phyloP scores from a whole-genome alignment of 148 eudicot species.

The Cornus controversa region DNA sequence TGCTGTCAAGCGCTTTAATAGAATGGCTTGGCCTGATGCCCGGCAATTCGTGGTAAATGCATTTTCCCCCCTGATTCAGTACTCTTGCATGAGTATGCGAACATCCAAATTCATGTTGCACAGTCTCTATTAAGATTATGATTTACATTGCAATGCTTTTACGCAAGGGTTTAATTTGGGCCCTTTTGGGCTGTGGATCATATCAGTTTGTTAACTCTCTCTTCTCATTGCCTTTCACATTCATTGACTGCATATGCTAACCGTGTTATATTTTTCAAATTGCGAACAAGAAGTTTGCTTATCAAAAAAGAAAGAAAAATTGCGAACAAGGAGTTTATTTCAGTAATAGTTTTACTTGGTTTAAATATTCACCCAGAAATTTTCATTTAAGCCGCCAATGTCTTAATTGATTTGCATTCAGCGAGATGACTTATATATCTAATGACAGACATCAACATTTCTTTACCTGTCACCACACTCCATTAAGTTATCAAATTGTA shows the following conservation, averaged over 20 bases:
- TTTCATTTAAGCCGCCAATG: neutral
- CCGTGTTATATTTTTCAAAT: neutral
- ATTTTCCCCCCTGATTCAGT: neutral
- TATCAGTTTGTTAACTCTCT: no score
- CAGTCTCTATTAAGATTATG: neutral
- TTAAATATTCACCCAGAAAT: no score
- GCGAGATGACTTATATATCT: neutral
- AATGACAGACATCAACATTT: neutral
- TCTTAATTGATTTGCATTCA: neutral
- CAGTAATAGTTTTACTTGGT: no score
- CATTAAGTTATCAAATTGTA: neutral
- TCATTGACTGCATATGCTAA: neutral
- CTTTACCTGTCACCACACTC: neutral
- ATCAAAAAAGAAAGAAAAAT: no score
- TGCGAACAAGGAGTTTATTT: no score
- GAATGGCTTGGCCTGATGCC: slow-evolving; percentile 65
- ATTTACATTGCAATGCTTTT: neutral
- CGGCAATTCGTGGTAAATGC: slow-evolving; percentile 54
- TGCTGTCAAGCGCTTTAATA: slow-evolving; percentile 66
- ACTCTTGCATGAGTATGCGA: neutral
- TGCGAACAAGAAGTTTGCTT: no score
- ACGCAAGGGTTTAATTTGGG: no score
- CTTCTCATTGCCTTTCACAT: no score
- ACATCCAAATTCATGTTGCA: neutral
- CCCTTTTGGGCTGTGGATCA: no score